These are phyloP conservation scores for Scheffersomyces ergatensis DNA, from an alignment of 805 yeast genomes.

Conservation along the genomic window DNA sequence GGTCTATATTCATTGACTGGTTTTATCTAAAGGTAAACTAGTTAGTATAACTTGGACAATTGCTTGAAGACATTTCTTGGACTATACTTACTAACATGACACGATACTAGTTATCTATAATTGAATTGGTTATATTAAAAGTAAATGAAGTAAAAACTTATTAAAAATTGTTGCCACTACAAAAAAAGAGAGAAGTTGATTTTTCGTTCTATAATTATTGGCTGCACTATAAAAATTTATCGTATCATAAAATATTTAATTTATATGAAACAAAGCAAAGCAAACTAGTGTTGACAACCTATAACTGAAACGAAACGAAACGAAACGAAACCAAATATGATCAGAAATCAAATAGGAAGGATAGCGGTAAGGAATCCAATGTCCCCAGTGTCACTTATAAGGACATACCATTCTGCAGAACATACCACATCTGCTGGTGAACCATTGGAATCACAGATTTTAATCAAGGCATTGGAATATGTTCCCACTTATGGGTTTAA, in stretches of 20 bases:
- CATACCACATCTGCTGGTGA: conserved; percentile 29
- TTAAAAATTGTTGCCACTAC: conserved; percentile 1
- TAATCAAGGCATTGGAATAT: conserved; percentile 31
- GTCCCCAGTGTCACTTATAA: neutral
- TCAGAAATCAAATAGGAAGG: neutral
- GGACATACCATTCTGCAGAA: conserved; percentile 32
- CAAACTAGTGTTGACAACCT: neutral
- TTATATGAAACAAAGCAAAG: neutral
- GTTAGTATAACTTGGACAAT: neutral
- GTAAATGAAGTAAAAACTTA: too few species aligned
- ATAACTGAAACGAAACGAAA: too few species aligned
- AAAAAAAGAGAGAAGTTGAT: too few species aligned
- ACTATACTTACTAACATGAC: conserved; percentile 1
- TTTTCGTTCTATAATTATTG: too few species aligned
- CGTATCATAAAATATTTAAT: neutral
- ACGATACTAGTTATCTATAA: conserved; percentile 1
- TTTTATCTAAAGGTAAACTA: conserved; percentile 32
- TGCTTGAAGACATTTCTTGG: too few species aligned
- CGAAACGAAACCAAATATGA: neutral
- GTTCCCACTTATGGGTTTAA: conserved; percentile 57
- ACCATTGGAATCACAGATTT: conserved; percentile 40
- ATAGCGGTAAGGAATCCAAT: neutral
- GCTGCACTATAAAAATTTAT: neutral
- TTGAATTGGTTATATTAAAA: neutral
- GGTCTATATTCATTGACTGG: conserved; percentile 48